Percentiles rank a stretch among this genome's conserved stretches.
Evolutionary conservation across 2,329 filamentous ascomycete species (phyloP).

Genomic region (Cercospora citrullina): DNA sequence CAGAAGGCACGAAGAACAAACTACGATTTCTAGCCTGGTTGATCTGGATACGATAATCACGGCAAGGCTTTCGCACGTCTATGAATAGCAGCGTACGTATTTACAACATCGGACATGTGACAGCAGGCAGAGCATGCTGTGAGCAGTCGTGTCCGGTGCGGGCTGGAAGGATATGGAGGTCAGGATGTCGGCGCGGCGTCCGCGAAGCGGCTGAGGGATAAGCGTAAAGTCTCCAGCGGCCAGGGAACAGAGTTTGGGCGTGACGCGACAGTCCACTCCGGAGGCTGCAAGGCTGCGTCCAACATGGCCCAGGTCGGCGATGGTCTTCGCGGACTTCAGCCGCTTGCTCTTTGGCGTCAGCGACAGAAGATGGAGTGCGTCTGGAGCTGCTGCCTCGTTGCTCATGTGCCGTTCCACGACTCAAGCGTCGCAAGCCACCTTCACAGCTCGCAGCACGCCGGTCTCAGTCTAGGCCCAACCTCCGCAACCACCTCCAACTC

Average conservation of each 20-base stretch:
- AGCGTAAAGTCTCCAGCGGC: background rate
- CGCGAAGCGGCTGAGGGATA: background rate
- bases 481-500: background rate
- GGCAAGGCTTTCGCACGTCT: background rate
- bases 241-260: background rate
- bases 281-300: background rate
- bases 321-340: background rate
- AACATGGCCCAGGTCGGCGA: background rate
- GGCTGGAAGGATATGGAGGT: background rate
- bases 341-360: background rate
- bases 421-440: constrained; percentile 1
- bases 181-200: background rate
- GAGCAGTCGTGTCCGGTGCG: background rate
- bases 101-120: background rate
- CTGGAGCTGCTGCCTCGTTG: background rate
- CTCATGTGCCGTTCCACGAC: background rate
- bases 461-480: constrained; percentile 1
- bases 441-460: constrained; percentile 1
- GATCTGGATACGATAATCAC: background rate
- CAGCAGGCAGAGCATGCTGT: background rate
- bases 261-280: background rate
- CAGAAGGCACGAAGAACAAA: background rate
- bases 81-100: background rate
- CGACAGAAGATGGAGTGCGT: constrained; percentile 1
- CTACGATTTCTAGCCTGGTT: background rate